Base-by-base conservation (phyloP, 495 filamentous ascomycete species). In the Penicillium pulvis region DNA sequence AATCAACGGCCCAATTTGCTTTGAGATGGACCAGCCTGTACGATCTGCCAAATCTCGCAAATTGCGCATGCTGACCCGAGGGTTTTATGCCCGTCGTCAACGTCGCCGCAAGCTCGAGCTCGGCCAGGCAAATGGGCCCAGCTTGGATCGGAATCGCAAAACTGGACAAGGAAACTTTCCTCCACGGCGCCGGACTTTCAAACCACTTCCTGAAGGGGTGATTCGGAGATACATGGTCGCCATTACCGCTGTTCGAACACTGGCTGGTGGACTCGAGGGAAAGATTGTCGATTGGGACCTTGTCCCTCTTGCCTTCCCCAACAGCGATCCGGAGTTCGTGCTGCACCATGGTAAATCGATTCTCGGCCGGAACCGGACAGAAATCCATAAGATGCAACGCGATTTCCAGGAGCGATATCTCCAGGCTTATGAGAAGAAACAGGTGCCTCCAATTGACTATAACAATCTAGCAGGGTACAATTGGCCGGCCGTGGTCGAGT, bases 401-500 rank as follows among this genome's bases (percentile, higher is more conserved):
- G 85, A 90, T 59, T 96, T 98, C 67, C 89, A 91, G 59, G 79
- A 85, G 33, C 77, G 78, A 16, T 97, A 91, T 67, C 72, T 92
- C 19, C 79, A 82, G 43, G 95, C 90, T 0, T 98, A 97, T 64
- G 83, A 83, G 50, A 78, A 81, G 3, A 82, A 82, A 9, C 76
- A 88, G 51, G 59, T 98, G 0, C 87, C 89, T 2, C 64, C 74
- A 2, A 80, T 99, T 31, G 79, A 97, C 70, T 93, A 85, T 58
- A 74, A 86, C 39, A 70, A 95, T 59, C 76, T 91, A 6, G 75
- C 84, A 33, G 77, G 73, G 11, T 95, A 95, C 63, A 87, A 97
- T 66, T 95, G 94, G 90, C 76, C 80, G 30, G 70, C 67, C 39
- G 66, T 97, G 11, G 81, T 95, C 28, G 80, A 88, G 12, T 98